Evolutionary conservation across 2,329 filamentous ascomycete species (phyloP), one percentile per base, ranked within the genome.

Genomic region (Clathrospora elynae): DNA sequence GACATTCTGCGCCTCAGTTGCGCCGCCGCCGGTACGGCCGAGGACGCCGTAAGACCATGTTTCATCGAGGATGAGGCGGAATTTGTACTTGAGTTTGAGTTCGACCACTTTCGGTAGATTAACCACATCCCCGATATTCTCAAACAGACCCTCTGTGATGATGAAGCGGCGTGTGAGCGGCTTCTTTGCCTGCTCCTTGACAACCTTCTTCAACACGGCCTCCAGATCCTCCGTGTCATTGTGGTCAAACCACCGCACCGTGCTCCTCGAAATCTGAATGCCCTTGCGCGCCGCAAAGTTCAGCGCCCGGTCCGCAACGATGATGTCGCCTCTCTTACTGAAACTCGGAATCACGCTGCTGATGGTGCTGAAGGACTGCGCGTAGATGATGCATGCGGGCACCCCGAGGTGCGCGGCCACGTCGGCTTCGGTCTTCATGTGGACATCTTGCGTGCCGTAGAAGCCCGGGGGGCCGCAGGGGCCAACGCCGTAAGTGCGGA

Each of bases 291-390:
- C 92, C 8, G 92, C 85, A 74, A 88, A 97, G 70, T 96, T 97
- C 67, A 93, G 87, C 23, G 90, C 89, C 56, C 87, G 87, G 73
- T 99, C 93, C 28, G 90, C 93, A 39, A 99, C 89, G 59, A 99
- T 97, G 64, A 97, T 88, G 69, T 99, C 93, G 35, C 93, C 93
- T 61, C 93, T 83, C 77, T 99, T 99, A 68, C 88, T 95, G 68
- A 99, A 99, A 1, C 91, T 87, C 0, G 93, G 95, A 49, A 99
- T 96, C 14, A 97, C 91, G 67, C 88, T 92, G n/a, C 88, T 91
- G 48, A 97, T 95, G 26, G 93, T 96, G 17, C 89, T 95, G 68
- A 99, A 97, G 3, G 91, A 86, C 67, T 99, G 93, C 1, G 93
- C 88, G 66, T 99, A 99, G 46, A 99, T 85, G 57, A 99, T 97